These are phyloP conservation scores for Santalum album DNA, from an alignment of 164 flowering plant species.

Conservation along the genomic window DNA sequence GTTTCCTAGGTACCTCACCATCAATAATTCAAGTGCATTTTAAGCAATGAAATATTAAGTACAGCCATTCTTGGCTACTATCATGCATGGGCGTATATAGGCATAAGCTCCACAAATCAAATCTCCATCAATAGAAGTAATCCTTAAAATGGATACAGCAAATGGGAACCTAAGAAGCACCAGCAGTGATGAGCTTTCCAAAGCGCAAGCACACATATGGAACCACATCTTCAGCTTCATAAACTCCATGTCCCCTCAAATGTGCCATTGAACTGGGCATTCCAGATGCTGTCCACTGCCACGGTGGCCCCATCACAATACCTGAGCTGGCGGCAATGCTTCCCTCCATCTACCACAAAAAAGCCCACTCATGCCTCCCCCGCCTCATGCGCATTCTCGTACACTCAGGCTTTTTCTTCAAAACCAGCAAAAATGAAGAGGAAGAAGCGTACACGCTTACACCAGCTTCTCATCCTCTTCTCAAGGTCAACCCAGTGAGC, in stretches of 20 bases:
- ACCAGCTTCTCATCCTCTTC: neutral
- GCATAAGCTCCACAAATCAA: too few relatives aligned
- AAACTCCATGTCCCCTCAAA: constrained; percentile 24
- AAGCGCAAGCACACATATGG: constrained; percentile 26
- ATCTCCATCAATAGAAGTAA: too few relatives aligned
- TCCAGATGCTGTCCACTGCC: constrained; percentile 25
- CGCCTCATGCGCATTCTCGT: constrained; percentile 30
- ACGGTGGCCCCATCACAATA: constrained; percentile 26
- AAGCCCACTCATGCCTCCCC: constrained; percentile 11
- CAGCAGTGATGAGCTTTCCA: neutral
- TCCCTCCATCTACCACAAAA: constrained; percentile 9
- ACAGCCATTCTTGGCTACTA: too few relatives aligned
- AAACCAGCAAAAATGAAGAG: neutral
- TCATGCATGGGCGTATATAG: too few relatives aligned
- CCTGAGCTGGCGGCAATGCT: constrained; percentile 14
- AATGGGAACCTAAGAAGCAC: too few relatives aligned
- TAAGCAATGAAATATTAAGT: too few relatives aligned
- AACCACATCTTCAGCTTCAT: constrained; percentile 20
- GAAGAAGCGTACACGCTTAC: neutral
- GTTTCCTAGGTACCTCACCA: too few relatives aligned
- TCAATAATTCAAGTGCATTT: too few relatives aligned
- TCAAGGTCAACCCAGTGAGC: neutral
- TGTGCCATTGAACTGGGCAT: constrained; percentile 30
- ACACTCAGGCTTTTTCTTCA: constrained; percentile 8
- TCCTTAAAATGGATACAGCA: too few relatives aligned